Percentiles rank a stretch among this genome's conserved stretches.
Evolutionary conservation across 345 rosid species (phyloP).

Genomic region (Turnera subulata): DNA sequence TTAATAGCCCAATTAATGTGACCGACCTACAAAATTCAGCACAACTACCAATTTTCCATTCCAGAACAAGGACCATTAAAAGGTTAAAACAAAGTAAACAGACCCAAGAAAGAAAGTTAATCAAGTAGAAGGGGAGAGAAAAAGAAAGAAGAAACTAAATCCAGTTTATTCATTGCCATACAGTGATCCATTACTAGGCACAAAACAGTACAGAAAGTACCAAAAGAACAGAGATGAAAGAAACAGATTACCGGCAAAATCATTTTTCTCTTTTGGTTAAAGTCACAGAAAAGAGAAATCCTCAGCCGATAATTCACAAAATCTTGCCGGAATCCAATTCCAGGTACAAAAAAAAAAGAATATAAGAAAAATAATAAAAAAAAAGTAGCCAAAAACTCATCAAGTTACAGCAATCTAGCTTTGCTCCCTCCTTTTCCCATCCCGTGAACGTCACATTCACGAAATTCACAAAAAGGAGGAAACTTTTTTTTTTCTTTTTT

Average conservation of each 20-base stretch:
- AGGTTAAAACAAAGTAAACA: background rate
- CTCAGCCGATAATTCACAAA: slow-evolving; percentile 41
- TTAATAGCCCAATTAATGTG: background rate
- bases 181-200: slow-evolving; percentile 11
- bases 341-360: slow-evolving; percentile 19
- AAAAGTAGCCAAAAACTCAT: slow-evolving; percentile 3
- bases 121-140: background rate
- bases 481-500: slow-evolving; percentile 14
- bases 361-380: too few relatives aligned
- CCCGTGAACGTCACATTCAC: slow-evolving; percentile 23
- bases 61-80: background rate
- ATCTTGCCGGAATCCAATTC: slow-evolving; percentile 44
- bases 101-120: too few relatives aligned
- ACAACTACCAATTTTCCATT: too few relatives aligned
- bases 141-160: slow-evolving; percentile 2
- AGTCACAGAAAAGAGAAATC: slow-evolving; percentile 41
- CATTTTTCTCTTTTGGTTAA: slow-evolving; percentile 46
- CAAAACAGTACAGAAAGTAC: background rate
- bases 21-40: background rate
- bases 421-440: background rate
- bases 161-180: slow-evolving; percentile 20
- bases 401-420: slow-evolving; percentile 13
- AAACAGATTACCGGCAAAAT: slow-evolving; percentile 37
- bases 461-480: slow-evolving; percentile 7
- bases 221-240: background rate